A percentile compares a stretch with the other conserved stretches of the same genome.
These are phyloP conservation scores for Pyrrhoderma noxium DNA, from an alignment of 1,284 basidiomycete genomes.

Conservation along the genomic window DNA sequence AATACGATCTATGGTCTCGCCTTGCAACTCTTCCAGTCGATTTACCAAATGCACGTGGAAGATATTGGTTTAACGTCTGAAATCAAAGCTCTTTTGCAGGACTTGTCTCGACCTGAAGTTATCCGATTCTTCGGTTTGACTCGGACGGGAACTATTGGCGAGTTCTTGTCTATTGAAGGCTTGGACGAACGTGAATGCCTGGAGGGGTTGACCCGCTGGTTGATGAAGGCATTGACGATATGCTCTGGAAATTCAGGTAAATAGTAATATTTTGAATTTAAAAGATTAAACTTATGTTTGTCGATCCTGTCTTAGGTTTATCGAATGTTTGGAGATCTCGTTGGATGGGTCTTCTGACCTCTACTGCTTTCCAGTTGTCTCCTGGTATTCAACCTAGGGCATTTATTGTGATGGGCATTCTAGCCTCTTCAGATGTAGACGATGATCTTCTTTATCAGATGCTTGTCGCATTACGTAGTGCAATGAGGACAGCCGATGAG, in stretches of 20 bases:
- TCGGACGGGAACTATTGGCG: conserved; percentile 52
- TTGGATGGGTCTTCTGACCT: conserved; percentile 90
- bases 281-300: background rate
- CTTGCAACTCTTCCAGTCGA: conserved; percentile 72
- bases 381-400: conserved; percentile 86
- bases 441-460: conserved; percentile 88
- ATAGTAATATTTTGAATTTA: conserved; percentile 20
- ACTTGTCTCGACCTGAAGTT: conserved; percentile 48
- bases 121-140: conserved; percentile 70
- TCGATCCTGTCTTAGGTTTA: conserved; percentile 47
- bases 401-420: conserved; percentile 76
- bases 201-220: conserved; percentile 59
- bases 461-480: conserved; percentile 71
- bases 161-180: conserved; percentile 53
- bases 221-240: conserved; percentile 59
- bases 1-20: conserved; percentile 77
- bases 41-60: conserved; percentile 54
- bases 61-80: conserved; percentile 48
- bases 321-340: conserved; percentile 89
- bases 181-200: conserved; percentile 57
- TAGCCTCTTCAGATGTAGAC: conserved; percentile 76
- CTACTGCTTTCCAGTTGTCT: conserved; percentile 89
- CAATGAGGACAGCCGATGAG: conserved; percentile 57
- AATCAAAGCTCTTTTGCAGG: conserved; percentile 54
- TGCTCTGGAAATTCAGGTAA: conserved; percentile 64